Evolutionary conservation across 2,329 filamentous ascomycete species (phyloP).

Genomic region (Aspergillus ustus): DNA sequence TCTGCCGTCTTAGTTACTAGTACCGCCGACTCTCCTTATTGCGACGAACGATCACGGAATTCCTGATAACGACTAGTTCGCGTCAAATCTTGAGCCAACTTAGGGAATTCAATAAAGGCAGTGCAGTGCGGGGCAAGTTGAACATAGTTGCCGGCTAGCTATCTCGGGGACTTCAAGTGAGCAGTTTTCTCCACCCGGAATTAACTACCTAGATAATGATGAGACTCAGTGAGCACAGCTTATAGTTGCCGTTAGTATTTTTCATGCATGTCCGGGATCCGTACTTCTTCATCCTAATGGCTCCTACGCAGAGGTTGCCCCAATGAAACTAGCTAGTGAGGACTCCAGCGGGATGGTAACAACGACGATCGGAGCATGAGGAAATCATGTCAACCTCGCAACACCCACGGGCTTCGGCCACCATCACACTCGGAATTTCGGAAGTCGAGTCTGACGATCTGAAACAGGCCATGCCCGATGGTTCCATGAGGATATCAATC

Average conservation of each 20-base stretch:
- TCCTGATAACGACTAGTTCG: neutral
- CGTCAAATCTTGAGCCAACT: neutral
- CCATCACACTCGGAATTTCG: neutral
- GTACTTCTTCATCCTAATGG: neutral
- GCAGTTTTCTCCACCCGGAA: neutral
- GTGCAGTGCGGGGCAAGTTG: neutral
- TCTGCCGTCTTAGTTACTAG: neutral
- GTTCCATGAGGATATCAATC: slow-evolving; percentile 24
- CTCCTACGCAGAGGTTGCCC: neutral
- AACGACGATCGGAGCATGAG: neutral
- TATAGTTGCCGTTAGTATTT: neutral
- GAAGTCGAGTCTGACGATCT: neutral
- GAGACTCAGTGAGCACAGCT: neutral
- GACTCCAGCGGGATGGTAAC: slow-evolving; percentile 1
- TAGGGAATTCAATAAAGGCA: neutral
- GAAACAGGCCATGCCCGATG: slow-evolving; percentile 5
- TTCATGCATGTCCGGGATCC: neutral
- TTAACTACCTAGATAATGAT: neutral
- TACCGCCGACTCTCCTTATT: neutral
- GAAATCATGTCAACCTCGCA: neutral
- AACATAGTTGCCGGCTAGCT: neutral
- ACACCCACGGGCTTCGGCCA: neutral
- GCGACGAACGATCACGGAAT: neutral
- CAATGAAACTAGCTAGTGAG: slow-evolving; percentile 4
- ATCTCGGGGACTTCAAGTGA: neutral